These are phyloP conservation scores for Candida argentea DNA, from an alignment of 805 yeast species.

Conservation along the genomic window DNA sequence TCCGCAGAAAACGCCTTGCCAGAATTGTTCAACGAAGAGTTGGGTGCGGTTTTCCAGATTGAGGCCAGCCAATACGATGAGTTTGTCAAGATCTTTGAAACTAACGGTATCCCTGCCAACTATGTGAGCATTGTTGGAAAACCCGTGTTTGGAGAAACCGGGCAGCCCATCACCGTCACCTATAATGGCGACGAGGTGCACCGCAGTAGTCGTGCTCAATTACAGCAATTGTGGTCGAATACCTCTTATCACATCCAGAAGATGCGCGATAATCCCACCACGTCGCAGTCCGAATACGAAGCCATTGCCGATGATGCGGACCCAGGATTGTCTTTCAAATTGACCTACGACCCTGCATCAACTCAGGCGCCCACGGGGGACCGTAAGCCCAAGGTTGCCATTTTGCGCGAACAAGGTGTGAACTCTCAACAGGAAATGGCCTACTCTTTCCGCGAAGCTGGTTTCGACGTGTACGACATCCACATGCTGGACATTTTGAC, in stretches of 20 bases:
- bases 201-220: constrained; percentile 48
- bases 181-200: constrained; percentile 39
- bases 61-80: constrained; percentile 37
- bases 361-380: constrained; percentile 4
- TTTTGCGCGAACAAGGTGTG: constrained; percentile 96
- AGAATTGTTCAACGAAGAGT: constrained; percentile 79
- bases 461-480: constrained; percentile 88
- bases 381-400: constrained; percentile 79
- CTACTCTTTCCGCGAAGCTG: constrained; percentile 90
- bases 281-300: constrained; percentile 79
- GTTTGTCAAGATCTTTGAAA: constrained; percentile 46
- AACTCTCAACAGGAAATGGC: constrained; percentile 99
- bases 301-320: constrained; percentile 68
- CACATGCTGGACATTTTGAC: constrained; percentile 89
- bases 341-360: constrained; percentile 51
- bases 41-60: constrained; percentile 94
- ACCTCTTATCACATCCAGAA: constrained; percentile 87
- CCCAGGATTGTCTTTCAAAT: constrained; percentile 80
- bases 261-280: constrained; percentile 86
- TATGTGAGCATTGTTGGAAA: constrained; percentile 57
- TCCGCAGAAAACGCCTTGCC: constrained; percentile 35
- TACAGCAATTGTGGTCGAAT: constrained; percentile 78
- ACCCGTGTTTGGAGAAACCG: constrained; percentile 40
- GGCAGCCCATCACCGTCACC: constrained; percentile 39
- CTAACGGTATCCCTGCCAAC: constrained; percentile 45